Base-by-base conservation (phyloP, 306 rosid genomes). In the Citrullus colocynthis region DNA sequence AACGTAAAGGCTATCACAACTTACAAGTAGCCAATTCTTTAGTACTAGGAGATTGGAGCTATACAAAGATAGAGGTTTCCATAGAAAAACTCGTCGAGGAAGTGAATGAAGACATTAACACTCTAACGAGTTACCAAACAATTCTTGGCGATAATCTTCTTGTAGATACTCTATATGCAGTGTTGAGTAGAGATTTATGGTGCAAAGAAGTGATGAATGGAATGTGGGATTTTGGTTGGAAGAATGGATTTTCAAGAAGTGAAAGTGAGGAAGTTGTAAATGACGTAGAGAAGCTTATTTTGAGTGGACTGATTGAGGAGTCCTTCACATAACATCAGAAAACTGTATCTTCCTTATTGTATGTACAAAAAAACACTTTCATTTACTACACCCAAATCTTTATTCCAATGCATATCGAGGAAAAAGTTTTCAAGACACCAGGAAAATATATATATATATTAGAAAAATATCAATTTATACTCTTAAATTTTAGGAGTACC, bases 161-260 rank as follows among this genome's bases (percentile, higher is more conserved):
- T 30, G 82, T 75, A 42, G 96, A 90, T 67, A 69, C 67, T 80
- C 51, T 88, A 41, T 85, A 78, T 75, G 83, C 88, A 85, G 88
- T 89, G 87, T 76, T 92, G 83, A 88, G 86, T 80, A 88, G 90
- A 72, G 98, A 92, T 74, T 81, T 91, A 48, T 82, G 62, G 66
- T 85, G 90, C 85, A 79, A 64, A 76, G 91, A 92, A 66, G 20
- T 90, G 83, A 84, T 80, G 18, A 85, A 86, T 81, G 96, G 90
- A 78, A 85, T 87, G 28, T 94, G 98, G 98, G 90, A 86, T 79
- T 83, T 52, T 62, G 93, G 95, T 81, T 89, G 98, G 98, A 85
- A 79, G 78, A 83, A 82, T 78, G 91, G 88, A 79, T 87, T 84
- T 87, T 88, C 93, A 11, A 80, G 51, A 70, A 88, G 89, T 63